A percentile compares a stretch with the other conserved stretches of the same genome.
Conservation (phyloP, 345 rosid species). For the Eutrema japonicum region DNA sequence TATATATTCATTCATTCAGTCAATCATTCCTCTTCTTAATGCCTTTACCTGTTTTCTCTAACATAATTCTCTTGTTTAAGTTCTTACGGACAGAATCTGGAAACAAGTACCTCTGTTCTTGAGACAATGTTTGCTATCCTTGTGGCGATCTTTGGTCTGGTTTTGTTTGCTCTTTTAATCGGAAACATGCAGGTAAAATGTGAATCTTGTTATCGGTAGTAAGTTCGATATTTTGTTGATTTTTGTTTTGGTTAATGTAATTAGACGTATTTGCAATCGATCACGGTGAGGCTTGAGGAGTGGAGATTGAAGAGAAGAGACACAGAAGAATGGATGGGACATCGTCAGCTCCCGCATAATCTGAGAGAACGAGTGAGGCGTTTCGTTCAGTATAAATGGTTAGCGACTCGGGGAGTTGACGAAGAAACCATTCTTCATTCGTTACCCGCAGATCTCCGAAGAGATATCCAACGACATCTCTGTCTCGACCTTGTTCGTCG, state of each 20-base stretch:
- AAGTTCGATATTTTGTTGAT: slow-evolving; percentile 30
- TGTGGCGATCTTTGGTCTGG: slow-evolving; percentile 61
- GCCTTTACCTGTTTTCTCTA: neutral
- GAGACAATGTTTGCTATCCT: slow-evolving; percentile 65
- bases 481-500: slow-evolving; percentile 83
- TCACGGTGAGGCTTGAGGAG: slow-evolving; percentile 72
- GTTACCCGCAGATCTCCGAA: slow-evolving; percentile 71
- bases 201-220: slow-evolving; percentile 20
- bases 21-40: neutral
- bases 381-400: slow-evolving; percentile 76
- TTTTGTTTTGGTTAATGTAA: slow-evolving; percentile 11
- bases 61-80: slow-evolving; percentile 44
- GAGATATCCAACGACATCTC: slow-evolving; percentile 78
- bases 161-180: slow-evolving; percentile 66
- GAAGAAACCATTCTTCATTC: slow-evolving; percentile 68
- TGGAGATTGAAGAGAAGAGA: slow-evolving; percentile 76
- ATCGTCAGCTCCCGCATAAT: slow-evolving; percentile 64
- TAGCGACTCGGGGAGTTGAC: slow-evolving; percentile 74
- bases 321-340: slow-evolving; percentile 78
- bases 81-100: slow-evolving; percentile 59
- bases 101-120: slow-evolving; percentile 54
- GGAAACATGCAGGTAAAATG: slow-evolving; percentile 68
- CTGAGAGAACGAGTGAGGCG: slow-evolving; percentile 54
- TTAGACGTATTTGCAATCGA: slow-evolving; percentile 77
- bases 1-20: slow-evolving; percentile 34